Evolutionary conservation across 345 rosid genomes (phyloP), one percentile per base, ranked within the genome.

Genomic region (Camelina sativa): DNA sequence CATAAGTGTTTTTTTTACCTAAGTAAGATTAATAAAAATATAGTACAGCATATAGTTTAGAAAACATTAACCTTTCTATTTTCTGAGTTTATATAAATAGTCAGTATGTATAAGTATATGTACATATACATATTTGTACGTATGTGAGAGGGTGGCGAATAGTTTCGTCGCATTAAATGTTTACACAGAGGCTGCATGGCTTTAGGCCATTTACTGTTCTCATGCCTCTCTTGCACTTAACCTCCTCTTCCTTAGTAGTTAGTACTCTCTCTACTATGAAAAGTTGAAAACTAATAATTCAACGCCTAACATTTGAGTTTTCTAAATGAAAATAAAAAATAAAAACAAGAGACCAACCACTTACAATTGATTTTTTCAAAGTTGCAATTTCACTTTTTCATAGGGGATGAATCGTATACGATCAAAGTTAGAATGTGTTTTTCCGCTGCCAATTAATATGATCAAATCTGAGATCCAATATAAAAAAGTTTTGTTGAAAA

Each of bases 171-270:
- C 76, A 78, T 32, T 78, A 44, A 78, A 78, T 78, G 69, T 5
- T 12, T 11, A 67, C 81, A 78, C 77, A 78, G 77, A 78, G 77
- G 73, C 73, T 78, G 81, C 81, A 78, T 78, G 81, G 58, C 52
- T 47, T 71, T 59, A 72, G 69, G 25, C 77, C 73, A 72, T 78
- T 78, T 78, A 78, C 77, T 78, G 57, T 58, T 72, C 77, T 65
- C 81, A 72, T 78, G 80, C 80, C 80, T 72, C 80, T 72, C 80
- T 77, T 51, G 80, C 77, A 78, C 65, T 59, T 72, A 65, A 71
- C 73, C 81, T 77, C 76, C 62, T 50, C 32, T 8, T 34, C 37
- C 37, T 34, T 7, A 34, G 2, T 34, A 34, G 22, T 54, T 73
- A 37, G 38, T 56, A 65, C 77, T 56, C 77, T 41, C 65, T 43